Evolutionary conservation across 2,329 filamentous ascomycete genomes (phyloP).

Genomic region (Fusarium miscanthi): DNA sequence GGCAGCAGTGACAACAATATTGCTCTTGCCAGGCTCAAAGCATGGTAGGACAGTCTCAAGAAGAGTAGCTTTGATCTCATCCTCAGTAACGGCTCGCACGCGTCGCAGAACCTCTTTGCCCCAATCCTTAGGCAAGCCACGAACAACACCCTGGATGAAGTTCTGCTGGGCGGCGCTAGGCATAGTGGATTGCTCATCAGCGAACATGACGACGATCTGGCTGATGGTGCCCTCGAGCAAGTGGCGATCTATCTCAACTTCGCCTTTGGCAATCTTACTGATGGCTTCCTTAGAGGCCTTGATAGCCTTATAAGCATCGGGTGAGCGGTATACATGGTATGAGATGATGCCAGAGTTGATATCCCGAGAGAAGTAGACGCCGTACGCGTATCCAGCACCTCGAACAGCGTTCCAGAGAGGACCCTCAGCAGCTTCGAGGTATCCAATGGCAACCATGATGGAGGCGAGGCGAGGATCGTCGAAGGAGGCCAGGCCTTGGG

Average conservation of each 20-base stretch:
- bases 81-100: conserved; percentile 78
- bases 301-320: conserved; percentile 89
- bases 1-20: conserved; percentile 89
- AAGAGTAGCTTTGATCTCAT: conserved; percentile 81
- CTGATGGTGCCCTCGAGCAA: conserved; percentile 92
- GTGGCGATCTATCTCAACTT: conserved; percentile 77
- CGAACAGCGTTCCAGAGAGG: conserved; percentile 94
- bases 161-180: conserved; percentile 82
- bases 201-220: conserved; percentile 85
- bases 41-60: conserved; percentile 79
- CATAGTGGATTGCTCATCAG: conserved; percentile 90
- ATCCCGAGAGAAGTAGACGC: conserved; percentile 81
- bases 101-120: conserved; percentile 79
- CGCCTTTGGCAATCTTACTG: conserved; percentile 77
- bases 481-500: conserved; percentile 79
- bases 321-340: conserved; percentile 90
- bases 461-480: conserved; percentile 82
- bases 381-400: conserved; percentile 93
- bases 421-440: conserved; percentile 92
- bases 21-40: conserved; percentile 83
- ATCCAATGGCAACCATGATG: conserved; percentile 87
- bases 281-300: conserved; percentile 80
- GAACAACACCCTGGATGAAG: conserved; percentile 84
- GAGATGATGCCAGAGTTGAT: conserved; percentile 83
- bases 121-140: conserved; percentile 80